phyloP scores from a whole-genome alignment of 345 rosid species.

The Salix exigua region DNA sequence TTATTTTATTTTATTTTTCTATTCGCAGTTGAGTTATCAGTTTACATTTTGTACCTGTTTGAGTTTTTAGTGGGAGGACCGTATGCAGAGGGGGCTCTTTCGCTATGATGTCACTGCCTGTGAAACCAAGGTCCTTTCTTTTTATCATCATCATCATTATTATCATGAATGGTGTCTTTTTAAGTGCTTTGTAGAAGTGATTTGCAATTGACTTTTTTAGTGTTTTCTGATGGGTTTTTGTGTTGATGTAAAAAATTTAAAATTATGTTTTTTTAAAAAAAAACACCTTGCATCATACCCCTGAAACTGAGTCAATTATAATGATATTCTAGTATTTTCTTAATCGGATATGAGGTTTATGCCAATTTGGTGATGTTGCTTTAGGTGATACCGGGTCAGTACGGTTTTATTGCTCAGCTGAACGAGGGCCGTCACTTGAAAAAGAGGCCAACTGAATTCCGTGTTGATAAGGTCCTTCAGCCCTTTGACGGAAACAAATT shows the following conservation, averaged over 20 bases:
- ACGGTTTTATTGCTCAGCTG: conserved; percentile 90
- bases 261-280: too few species aligned
- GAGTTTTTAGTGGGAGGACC: conserved; percentile 82
- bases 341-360: background rate
- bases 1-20: background rate
- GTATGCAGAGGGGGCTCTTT: conserved; percentile 82
- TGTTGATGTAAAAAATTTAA: too few species aligned
- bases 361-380: conserved; percentile 10
- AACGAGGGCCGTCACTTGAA: conserved; percentile 94
- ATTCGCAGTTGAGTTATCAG: background rate
- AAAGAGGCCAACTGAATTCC: conserved; percentile 96
- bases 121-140: conserved; percentile 68
- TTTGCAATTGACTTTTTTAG: too few species aligned
- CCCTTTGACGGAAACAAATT: conserved; percentile 88
- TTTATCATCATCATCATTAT: background rate
- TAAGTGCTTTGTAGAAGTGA: too few species aligned
- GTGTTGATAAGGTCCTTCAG: conserved; percentile 87
- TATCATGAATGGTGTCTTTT: background rate
- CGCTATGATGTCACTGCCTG: conserved; percentile 95
- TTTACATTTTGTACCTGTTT: background rate
- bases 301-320: background rate
- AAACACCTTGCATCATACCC: too few species aligned
- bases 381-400: conserved; percentile 81
- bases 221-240: too few species aligned
- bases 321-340: background rate